Conservation (phyloP, 176 grass and related monocot species). For the Avena eriantha region DNA sequence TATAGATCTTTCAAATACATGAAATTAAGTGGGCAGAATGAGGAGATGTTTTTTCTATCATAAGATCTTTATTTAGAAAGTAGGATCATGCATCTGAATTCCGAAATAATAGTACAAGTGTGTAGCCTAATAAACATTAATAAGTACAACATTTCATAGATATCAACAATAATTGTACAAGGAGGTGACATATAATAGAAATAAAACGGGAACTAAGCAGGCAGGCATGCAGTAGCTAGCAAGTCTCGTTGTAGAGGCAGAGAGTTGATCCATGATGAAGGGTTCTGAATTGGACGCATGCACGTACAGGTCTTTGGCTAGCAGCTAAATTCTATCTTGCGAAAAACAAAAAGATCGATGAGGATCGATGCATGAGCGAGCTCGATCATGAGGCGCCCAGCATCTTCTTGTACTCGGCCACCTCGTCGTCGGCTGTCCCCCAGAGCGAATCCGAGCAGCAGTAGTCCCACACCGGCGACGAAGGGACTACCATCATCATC, state of each 20-base stretch:
- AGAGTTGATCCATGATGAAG: neutral
- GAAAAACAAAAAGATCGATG: neutral
- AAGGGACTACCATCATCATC: slow-evolving; percentile 13
- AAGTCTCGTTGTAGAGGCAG: neutral
- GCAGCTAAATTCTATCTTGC: neutral
- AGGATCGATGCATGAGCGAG: neutral
- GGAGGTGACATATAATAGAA: neutral
- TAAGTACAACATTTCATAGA: neutral
- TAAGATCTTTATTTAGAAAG: neutral
- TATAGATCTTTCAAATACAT: neutral
- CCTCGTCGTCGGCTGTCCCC: slow-evolving; percentile 52
- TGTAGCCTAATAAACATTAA: neutral
- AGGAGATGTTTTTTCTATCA: neutral
- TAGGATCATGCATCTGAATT: neutral
- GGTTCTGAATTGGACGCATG: neutral
- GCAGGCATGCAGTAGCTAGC: slow-evolving; percentile 1
- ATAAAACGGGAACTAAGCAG: neutral
- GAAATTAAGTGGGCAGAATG: neutral
- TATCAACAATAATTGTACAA: neutral
- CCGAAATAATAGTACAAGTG: neutral
- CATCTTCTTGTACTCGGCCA: slow-evolving; percentile 51
- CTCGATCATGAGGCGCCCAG: slow-evolving; percentile 40
- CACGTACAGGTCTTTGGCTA: neutral
- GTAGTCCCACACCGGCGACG: slow-evolving; percentile 61
- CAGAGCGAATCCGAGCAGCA: slow-evolving; percentile 61